phyloP scores from a whole-genome alignment of 208 protist species.

The Sergeia podlipaevii region DNA sequence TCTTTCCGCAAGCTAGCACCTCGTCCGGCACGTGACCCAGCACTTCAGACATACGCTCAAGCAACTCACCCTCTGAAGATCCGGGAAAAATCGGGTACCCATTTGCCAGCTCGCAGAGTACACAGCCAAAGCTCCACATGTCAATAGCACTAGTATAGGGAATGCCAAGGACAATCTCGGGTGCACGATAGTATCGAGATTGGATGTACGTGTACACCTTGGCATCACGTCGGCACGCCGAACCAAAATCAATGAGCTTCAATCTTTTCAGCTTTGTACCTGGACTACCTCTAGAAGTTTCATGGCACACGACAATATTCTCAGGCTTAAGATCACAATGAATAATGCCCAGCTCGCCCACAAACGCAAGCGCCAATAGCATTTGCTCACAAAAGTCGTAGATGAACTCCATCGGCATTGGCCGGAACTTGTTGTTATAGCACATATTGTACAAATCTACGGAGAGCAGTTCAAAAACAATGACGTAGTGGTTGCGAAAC shows the following conservation, averaged over 20 bases:
- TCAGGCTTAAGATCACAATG: constrained; percentile 98
- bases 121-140: constrained; percentile 94
- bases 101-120: constrained; percentile 91
- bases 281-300: not conserved
- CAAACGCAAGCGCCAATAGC: constrained; percentile 59
- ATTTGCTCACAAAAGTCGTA: constrained; percentile 67
- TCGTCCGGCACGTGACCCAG: constrained; percentile 67
- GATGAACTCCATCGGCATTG: constrained; percentile 71
- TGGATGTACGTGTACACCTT: constrained; percentile 94
- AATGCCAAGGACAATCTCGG: constrained; percentile 88
- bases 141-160: constrained; percentile 86
- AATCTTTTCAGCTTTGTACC: constrained; percentile 49
- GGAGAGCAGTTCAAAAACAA: constrained; percentile 75
- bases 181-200: constrained; percentile 92
- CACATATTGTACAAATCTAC: constrained; percentile 70
- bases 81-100: constrained; percentile 92
- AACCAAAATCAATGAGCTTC: constrained; percentile 98
- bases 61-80: constrained; percentile 71
- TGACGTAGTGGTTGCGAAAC: constrained; percentile 74
- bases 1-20: constrained; percentile 42
- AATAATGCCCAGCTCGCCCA: constrained; percentile 79
- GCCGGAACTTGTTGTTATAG: constrained; percentile 64
- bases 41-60: constrained; percentile 82
- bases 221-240: constrained; percentile 92
- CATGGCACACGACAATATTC: constrained; percentile 90